Percentiles rank a stretch among this genome's conserved stretches.
These are phyloP conservation scores for Ganoderma lingzhi DNA, from an alignment of 1,284 basidiomycete genomes.

Conservation along the genomic window DNA sequence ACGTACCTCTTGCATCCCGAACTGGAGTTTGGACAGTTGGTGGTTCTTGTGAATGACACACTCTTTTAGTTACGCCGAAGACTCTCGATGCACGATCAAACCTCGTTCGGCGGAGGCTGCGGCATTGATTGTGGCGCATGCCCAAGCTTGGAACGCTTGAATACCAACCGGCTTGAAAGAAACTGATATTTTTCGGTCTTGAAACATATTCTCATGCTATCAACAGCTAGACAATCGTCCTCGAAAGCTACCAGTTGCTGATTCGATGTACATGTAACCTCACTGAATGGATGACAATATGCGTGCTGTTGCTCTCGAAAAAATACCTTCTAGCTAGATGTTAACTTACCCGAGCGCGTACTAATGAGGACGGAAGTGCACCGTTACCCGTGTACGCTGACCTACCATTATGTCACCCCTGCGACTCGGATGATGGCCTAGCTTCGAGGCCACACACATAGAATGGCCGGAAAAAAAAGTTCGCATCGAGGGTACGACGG, in stretches of 20 bases:
- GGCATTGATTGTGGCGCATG: not conserved
- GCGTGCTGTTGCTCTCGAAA: not conserved
- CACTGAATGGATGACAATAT: not conserved
- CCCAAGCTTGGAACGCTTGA: not conserved
- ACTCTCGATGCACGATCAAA: constrained; percentile 14
- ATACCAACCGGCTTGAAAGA: not conserved
- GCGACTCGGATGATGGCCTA: not conserved
- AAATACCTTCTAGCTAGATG: not conserved
- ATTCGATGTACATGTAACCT: not conserved
- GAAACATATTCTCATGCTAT: no score
- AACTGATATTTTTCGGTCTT: no score
- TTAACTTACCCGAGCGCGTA: not conserved
- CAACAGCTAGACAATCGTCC: not conserved
- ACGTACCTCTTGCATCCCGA: not conserved
- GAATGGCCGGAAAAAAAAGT: not conserved
- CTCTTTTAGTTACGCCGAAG: constrained; percentile 6
- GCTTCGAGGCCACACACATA: not conserved
- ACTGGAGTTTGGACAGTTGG: no score
- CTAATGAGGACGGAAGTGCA: not conserved
- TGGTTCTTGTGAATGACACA: not conserved
- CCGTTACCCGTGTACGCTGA: not conserved
- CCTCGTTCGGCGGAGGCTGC: constrained; percentile 13
- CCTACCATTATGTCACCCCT: not conserved
- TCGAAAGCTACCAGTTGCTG: not conserved
- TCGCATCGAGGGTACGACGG: constrained; percentile 17